Base-by-base conservation (phyloP, 2,329 filamentous ascomycete genomes). In the Penicillium sp. region DNA sequence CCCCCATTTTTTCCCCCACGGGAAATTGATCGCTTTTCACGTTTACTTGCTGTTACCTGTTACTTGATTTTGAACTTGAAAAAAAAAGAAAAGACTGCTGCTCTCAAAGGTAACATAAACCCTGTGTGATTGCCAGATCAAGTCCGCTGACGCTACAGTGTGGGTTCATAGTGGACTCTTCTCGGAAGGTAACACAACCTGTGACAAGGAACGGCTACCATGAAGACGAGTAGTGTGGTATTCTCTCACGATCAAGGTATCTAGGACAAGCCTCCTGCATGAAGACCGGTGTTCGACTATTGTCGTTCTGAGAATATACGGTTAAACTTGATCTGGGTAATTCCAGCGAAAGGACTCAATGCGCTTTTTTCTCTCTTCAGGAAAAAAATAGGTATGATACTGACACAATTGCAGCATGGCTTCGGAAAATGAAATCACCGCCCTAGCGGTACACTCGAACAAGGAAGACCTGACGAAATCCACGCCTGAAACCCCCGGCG, bases 281-380 rank as follows among this genome's bases (percentile, higher is more conserved):
- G 71, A 67, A 70, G 73, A 75, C 73, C 73, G 73, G 73, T 76
- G 73, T 75, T 72, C 72, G 72, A 59, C 63, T 63, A 54, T 59
- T 58, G 67, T 65, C 66, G 72, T 74, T 75, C 73, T 76, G 73
- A 76, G 73, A 76, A 68, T 64, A 76, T 74, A 76, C 73, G 73
- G 73, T 76, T 75, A 68, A 74, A 75, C 73, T 75, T 75, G 73
- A 75, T 75, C 72, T 75, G 73, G 73, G 71, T 73, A 75, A 76
- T 73, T 72, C 73, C 73, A 76, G 73, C 73, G 73, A 75, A 76
- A 76, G 73, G 65, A 76, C 72, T 75, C 70, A 46, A 74, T 76
- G 72, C 73, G 68, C 65, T 68, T 68, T 61, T 64, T 60, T 23
- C 50, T 59, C 55, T 55, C 45, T 44, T 50, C 41, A 38, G 34